Evolutionary conservation across 768 basidiomycete genomes (phyloP), one percentile per base, ranked within the genome.

Genomic region (Hirschioporus abietinus): DNA sequence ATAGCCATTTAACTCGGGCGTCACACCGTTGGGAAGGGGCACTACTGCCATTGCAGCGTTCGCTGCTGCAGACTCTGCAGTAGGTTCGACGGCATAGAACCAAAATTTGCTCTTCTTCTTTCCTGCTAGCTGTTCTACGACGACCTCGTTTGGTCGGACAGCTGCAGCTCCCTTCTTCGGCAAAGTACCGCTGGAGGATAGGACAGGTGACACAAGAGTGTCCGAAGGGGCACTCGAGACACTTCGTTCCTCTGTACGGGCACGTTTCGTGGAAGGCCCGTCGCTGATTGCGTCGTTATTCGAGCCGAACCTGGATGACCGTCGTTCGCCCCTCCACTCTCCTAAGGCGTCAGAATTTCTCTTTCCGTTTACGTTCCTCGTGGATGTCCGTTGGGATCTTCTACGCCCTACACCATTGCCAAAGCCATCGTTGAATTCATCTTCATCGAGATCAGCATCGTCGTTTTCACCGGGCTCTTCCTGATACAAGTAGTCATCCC

Each of bases 31-130:
- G 15, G 42, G 4, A 52, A 52, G 42, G 42, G 42, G 42, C 42
- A 15, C 42, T 20, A 6, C 42, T 20, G 12, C 12, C 42, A 10
- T 20, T 52, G 42, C 20, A 20, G 6, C 42, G 42, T 15, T 10
- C 42, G 12, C 1, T 12, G 20, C 42, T 52, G 20, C 42, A 20
- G 42, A 52, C 12, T 52, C 42, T 2, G 42, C 42, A 20, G 42
- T 52, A 52, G 91, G 89, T 71, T 94, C 92, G 26, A 94, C 90
- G 23, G 92, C 92, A 69, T 95, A 95, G 59, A 90, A 89, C 92
- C 92, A 93, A 74, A 88, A 93, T 72, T 90, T 93, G 73, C 92
- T 93, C 75, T 84, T 88, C 79, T 91, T 93, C 79, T 89, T 92
- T 68, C 92, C 91, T 35, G 85, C 86, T 25, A 92, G 81, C 67